phyloP scores from a whole-genome alignment of 2,329 filamentous ascomycete genomes.

The Diaporthe citriasiana region DNA sequence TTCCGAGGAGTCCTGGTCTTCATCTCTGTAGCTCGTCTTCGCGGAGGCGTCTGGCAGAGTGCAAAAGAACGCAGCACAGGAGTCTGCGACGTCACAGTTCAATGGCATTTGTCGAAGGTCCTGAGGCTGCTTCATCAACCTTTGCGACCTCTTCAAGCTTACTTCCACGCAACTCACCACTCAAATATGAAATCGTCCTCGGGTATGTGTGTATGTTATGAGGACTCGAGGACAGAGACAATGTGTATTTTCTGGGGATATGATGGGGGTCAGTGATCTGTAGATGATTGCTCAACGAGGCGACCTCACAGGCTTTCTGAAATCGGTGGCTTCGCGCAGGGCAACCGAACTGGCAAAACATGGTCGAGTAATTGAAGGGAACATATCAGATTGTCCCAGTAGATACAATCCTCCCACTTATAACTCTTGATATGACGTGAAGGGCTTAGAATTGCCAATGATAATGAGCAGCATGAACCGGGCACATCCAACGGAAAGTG shows the following conservation, averaged over 20 bases:
- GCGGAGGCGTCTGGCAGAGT: too few relatives aligned
- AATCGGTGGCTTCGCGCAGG: neutral
- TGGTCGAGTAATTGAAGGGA: neutral
- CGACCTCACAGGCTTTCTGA: accelerated
- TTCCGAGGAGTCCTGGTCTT: too few relatives aligned
- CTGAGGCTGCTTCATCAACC: too few relatives aligned
- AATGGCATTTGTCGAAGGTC: too few relatives aligned
- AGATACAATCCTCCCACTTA: neutral
- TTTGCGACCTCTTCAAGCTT: too few relatives aligned
- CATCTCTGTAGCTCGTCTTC: too few relatives aligned
- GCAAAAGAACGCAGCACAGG: too few relatives aligned
- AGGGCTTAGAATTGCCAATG: neutral
- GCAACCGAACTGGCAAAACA: neutral
- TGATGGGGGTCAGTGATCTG: neutral
- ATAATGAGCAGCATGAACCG: neutral
- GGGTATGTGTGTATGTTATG: too few relatives aligned
- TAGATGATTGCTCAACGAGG: neutral
- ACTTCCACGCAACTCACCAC: neutral
- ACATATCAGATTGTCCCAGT: neutral
- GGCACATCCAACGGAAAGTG: neutral
- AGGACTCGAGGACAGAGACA: neutral
- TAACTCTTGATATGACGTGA: neutral
- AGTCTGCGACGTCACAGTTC: too few relatives aligned
- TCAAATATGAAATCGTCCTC: neutral
- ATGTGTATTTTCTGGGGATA: neutral